Conservation (phyloP, 768 basidiomycete genomes). For the Goffeauzyma gilvescens region DNA sequence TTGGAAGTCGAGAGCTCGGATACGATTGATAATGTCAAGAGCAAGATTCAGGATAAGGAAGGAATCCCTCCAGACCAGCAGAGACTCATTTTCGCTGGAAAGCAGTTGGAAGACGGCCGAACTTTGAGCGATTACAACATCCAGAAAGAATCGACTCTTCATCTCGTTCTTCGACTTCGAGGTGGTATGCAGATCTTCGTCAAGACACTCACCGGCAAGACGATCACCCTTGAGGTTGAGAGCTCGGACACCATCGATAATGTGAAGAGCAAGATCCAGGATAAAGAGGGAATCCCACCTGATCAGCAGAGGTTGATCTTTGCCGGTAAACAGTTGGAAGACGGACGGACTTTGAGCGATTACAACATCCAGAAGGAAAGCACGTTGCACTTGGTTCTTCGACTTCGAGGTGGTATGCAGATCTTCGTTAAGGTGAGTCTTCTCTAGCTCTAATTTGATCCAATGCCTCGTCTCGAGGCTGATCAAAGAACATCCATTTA, state of each 20-base stretch:
- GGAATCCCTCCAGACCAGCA: constrained; percentile 47
- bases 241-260: constrained; percentile 86
- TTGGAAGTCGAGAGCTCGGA: constrained; percentile 75
- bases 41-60: constrained; percentile 8
- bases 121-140: constrained; percentile 66
- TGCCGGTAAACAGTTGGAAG: constrained; percentile 80
- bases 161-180: constrained; percentile 37
- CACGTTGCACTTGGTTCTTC: constrained; percentile 42
- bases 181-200: constrained; percentile 31
- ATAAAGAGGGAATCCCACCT: constrained; percentile 84
- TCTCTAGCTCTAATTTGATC: no score
- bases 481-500: constrained; percentile 75
- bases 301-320: constrained; percentile 83
- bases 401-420: constrained; percentile 68
- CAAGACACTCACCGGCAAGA: constrained; percentile 54
- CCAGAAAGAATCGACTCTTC: constrained; percentile 66
- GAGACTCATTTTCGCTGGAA: constrained; percentile 92
- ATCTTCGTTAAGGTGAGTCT: constrained; percentile 22
- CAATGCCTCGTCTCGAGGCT: constrained; percentile 4
- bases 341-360: constrained; percentile 73
- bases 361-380: constrained; percentile 41
- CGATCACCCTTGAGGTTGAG: constrained; percentile 74
- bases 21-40: constrained; percentile 55
- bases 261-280: constrained; percentile 85
- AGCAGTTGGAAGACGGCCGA: constrained; percentile 78